These are phyloP conservation scores for Globisporangium cederbergense DNA, from an alignment of 352 stramenopile genomes.

Conservation along the genomic window DNA sequence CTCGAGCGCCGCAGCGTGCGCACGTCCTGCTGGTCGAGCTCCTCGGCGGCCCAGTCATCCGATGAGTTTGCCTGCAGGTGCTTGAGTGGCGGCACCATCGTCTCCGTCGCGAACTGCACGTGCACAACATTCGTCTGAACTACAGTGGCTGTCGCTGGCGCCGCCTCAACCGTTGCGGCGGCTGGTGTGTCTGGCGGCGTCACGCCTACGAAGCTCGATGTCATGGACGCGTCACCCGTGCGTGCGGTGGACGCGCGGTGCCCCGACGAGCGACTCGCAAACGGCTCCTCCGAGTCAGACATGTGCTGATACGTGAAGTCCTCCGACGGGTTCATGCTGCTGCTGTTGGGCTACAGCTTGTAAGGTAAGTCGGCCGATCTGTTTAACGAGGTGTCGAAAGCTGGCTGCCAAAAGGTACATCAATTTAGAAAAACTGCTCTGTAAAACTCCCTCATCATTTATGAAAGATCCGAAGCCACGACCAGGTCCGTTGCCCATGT, in stretches of 20 bases:
- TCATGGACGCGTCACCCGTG: not conserved
- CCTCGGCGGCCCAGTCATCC: slow-evolving; percentile 15
- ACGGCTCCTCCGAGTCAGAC: slow-evolving; percentile 6
- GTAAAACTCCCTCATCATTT: too few relatives aligned
- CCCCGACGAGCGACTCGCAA: not conserved
- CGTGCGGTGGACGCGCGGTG: not conserved
- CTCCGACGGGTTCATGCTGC: slow-evolving; percentile 1
- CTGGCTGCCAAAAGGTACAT: too few relatives aligned
- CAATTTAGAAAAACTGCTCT: too few relatives aligned
- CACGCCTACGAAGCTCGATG: slow-evolving; percentile 15
- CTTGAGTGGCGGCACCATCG: not conserved
- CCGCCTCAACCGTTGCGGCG: not conserved
- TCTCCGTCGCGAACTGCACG: not conserved
- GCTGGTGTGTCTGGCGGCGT: slow-evolving; percentile 6
- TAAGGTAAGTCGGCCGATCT: not conserved
- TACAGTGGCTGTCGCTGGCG: not conserved
- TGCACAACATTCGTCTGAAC: not conserved
- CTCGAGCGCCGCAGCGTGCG: not conserved
- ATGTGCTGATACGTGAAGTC: slow-evolving; percentile 16
- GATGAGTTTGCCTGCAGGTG: slow-evolving; percentile 8
- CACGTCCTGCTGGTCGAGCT: slow-evolving; percentile 9
- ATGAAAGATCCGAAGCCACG: too few relatives aligned
- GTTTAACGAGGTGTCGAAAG: too few relatives aligned
- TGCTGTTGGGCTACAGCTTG: not conserved
- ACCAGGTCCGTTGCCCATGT: too few relatives aligned